These are phyloP conservation scores for Stramenopiles sp. DNA, from an alignment of 352 stramenopile genomes.

Conservation along the genomic window DNA sequence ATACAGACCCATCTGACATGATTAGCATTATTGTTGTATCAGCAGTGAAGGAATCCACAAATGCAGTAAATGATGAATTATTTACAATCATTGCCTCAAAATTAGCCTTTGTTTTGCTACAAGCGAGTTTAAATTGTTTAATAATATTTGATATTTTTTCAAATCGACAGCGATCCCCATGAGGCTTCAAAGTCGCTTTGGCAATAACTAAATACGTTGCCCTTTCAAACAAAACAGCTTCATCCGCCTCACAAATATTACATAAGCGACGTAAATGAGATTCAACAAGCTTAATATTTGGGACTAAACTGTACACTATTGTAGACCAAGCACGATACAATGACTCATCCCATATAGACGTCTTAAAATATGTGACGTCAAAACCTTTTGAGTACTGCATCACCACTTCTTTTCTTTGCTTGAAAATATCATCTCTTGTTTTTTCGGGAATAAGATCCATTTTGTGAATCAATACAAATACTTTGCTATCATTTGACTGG, in stretches of 20 bases:
- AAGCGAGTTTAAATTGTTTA: slow-evolving; percentile 98
- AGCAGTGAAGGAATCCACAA: slow-evolving; percentile 81
- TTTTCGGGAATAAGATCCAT: slow-evolving; percentile 84
- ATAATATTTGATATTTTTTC: slow-evolving; percentile 99
- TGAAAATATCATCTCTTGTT: slow-evolving; percentile 11
- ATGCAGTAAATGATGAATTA: slow-evolving; percentile 73
- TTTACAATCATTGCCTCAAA: slow-evolving; percentile 89
- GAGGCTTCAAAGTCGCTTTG: slow-evolving; percentile 40
- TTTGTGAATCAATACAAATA: slow-evolving; percentile 97
- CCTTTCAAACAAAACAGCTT: slow-evolving; percentile 87
- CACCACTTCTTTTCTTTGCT: slow-evolving; percentile 68
- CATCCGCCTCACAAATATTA: slow-evolving; percentile 68
- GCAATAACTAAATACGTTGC: slow-evolving; percentile 95
- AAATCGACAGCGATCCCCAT: slow-evolving; percentile 84
- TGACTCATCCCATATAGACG: slow-evolving; percentile 98
- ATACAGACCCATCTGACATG: neutral
- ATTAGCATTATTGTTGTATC: slow-evolving; percentile 9
- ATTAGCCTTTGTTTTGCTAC: slow-evolving; percentile 80
- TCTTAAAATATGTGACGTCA: slow-evolving; percentile 59
- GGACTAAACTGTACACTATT: slow-evolving; percentile 96
- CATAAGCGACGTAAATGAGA: slow-evolving; percentile 83
- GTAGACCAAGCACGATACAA: slow-evolving; percentile 88
- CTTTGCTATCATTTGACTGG: slow-evolving; percentile 84
- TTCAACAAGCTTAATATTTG: slow-evolving; percentile 81
- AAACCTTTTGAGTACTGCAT: slow-evolving; percentile 33